Conservation (phyloP, 2,329 filamentous ascomycete species). For the Juglanconis oblonga region DNA sequence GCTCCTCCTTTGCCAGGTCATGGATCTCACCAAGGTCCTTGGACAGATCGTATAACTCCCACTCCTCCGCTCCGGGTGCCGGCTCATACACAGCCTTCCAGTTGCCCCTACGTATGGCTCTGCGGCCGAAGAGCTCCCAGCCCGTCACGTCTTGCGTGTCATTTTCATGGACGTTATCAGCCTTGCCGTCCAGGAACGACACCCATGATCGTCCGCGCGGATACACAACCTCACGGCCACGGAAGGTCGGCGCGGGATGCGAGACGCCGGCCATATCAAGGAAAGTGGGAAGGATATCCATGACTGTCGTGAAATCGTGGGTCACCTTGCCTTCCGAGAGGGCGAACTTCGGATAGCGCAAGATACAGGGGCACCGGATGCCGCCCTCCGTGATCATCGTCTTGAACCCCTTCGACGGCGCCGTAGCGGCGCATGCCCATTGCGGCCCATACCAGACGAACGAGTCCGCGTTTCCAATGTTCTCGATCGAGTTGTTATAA, state of each 20-base stretch:
- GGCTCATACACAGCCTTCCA: conserved; percentile 29
- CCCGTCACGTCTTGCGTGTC: conserved; percentile 26
- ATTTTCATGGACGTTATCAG: conserved; percentile 22
- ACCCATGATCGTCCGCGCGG: conserved; percentile 34
- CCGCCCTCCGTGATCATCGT: conserved; percentile 45
- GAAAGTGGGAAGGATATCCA: conserved; percentile 48
- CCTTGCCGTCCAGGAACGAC: conserved; percentile 23
- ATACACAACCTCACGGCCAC: conserved; percentile 30
- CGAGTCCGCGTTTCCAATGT: conserved; percentile 49
- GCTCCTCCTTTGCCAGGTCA: conserved; percentile 21
- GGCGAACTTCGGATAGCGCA: conserved; percentile 22
- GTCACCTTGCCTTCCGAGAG: conserved; percentile 35
- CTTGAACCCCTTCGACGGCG: conserved; percentile 27
- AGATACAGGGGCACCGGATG: conserved; percentile 49
- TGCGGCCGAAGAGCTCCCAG: conserved; percentile 34
- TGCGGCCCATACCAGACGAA: conserved; percentile 57
- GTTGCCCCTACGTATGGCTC: conserved; percentile 30
- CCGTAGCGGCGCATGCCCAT: conserved; percentile 42
- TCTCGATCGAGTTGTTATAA: conserved; percentile 54
- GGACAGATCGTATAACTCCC: conserved; percentile 27
- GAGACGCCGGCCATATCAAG: conserved; percentile 43
- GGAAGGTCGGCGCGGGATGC: conserved; percentile 51
- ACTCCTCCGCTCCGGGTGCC: conserved; percentile 23
- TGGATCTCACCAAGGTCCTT: conserved; percentile 25
- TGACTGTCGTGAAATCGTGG: conserved; percentile 49